These are phyloP conservation scores for Quercus lobata DNA, from an alignment of 331 rosid species.

Conservation along the genomic window DNA sequence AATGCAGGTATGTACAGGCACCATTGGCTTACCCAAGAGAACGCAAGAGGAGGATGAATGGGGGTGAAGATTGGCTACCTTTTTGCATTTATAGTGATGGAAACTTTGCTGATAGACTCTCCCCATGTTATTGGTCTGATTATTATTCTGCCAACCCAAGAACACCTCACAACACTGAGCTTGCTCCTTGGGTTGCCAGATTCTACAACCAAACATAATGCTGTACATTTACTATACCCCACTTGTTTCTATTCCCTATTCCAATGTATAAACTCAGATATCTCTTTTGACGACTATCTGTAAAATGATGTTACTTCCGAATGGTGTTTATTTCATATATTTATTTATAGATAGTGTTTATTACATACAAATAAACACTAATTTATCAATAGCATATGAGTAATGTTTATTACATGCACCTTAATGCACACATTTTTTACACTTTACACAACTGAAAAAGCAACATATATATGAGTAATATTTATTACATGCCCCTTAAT, in stretches of 20 bases:
- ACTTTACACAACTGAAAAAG: too few species aligned
- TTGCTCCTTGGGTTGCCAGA: slow-evolving; percentile 89
- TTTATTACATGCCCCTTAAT: too few species aligned
- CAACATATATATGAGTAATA: too few species aligned
- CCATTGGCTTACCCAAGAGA: slow-evolving; percentile 89
- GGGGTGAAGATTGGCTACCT: slow-evolving; percentile 86
- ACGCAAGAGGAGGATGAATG: slow-evolving; percentile 83
- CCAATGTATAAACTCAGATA: neutral
- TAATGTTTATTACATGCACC: too few species aligned
- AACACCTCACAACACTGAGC: slow-evolving; percentile 57
- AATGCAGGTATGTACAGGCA: slow-evolving; percentile 76
- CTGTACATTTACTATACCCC: neutral
- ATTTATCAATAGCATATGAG: too few species aligned
- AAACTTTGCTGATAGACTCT: slow-evolving; percentile 48
- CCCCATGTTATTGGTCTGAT: slow-evolving; percentile 79
- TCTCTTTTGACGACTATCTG: neutral
- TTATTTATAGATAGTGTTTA: too few species aligned
- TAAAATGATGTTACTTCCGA: neutral
- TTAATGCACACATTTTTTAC: too few species aligned
- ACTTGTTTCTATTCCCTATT: neutral
- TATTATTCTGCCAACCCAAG: slow-evolving; percentile 65
- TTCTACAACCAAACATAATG: slow-evolving; percentile 43
- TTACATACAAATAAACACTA: too few species aligned
- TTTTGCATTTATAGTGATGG: slow-evolving; percentile 64
- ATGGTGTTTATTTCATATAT: neutral